Evolutionary conservation across 2,329 filamentous ascomycete genomes (phyloP), one percentile per base, ranked within the genome.

Genomic region (Coniochaeta hoffmannii): DNA sequence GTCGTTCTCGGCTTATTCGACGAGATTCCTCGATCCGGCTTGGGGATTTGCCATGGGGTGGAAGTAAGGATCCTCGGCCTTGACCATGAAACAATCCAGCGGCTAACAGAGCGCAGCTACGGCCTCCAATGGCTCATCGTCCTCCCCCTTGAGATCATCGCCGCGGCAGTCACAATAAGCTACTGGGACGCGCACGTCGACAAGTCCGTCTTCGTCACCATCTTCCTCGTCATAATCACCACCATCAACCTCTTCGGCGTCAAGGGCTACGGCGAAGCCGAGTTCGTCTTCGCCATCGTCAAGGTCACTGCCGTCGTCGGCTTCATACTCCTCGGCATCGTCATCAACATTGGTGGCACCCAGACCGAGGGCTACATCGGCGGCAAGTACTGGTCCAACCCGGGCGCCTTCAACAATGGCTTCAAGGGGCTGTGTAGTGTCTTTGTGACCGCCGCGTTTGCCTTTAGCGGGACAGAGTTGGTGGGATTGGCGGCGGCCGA

Each of bases 1-100:
- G 55, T 95, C 91, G 3, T 97, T 97, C 68, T 90, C 90, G 1
- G 86, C 90, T 8, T 97, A 92, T 73, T 94, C 92, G 17, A 96
- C 90, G 30, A 84, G 93, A 17, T 97, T 97, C 65, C 72, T 97
- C 17, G 91, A 97, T 66, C 93, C 92, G 1, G 92, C 92, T 0
- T 96, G 90, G 90, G 91, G 91, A 0, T 96, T 96, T 66, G 89
- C 90, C 50, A 95, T 96, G 89, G 91, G 90, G 15, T 96, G 90
- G 90, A 96, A 95, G 79, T 89, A 69, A 70, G 83, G 78, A 7
- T 22, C 28, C 26, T 30, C 38, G 34, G 26, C 31, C 30, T 15
- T 31, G 15, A 15, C 36, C 24, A 46, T 3, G 46, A n/a, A n/a
- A n/a, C n/a, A n/a, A n/a, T n/a, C n/a, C n/a, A n/a, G n/a, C n/a